phyloP scores from a whole-genome alignment of 331 rosid species.

The Stylosanthes scabra region DNA sequence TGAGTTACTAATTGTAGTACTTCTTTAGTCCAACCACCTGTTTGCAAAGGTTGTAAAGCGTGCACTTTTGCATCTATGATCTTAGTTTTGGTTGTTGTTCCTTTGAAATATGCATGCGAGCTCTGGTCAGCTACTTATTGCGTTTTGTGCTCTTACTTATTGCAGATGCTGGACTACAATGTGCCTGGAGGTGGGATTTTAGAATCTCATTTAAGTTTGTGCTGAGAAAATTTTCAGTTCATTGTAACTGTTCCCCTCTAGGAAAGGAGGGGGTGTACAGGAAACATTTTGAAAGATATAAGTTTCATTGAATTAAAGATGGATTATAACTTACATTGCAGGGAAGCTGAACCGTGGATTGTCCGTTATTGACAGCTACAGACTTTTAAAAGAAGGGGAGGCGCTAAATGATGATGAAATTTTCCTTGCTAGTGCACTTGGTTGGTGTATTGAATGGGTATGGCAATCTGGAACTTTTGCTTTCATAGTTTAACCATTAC shows the following conservation, averaged over 20 bases:
- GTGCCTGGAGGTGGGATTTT: conserved; percentile 85
- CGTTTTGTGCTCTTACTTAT: conserved; percentile 31
- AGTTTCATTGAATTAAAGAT: conserved; percentile 23
- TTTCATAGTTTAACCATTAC: conserved; percentile 27
- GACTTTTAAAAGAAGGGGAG: conserved; percentile 72
- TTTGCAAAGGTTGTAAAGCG: neutral
- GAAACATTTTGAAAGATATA: conserved; percentile 13
- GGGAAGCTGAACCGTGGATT: conserved; percentile 95
- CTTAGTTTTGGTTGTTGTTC: neutral
- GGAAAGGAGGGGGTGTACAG: neutral
- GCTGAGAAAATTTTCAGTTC: conserved; percentile 14
- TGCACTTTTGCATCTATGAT: neutral
- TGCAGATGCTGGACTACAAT: conserved; percentile 98
- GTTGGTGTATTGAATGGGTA: conserved; percentile 83
- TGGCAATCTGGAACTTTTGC: neutral
- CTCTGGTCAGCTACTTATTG: conserved; percentile 34
- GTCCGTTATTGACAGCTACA: conserved; percentile 89
- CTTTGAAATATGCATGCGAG: neutral
- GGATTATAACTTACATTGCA: conserved; percentile 42
- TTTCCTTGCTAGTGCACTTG: conserved; percentile 86
- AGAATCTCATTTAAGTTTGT: conserved; percentile 30
- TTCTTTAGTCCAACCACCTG: neutral
- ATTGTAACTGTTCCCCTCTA: neutral
- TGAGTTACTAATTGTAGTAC: conserved; percentile 6
- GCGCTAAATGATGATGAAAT: conserved; percentile 71